phyloP scores from a whole-genome alignment of 441 rosid genomes.

The Populus trichocarpa region DNA sequence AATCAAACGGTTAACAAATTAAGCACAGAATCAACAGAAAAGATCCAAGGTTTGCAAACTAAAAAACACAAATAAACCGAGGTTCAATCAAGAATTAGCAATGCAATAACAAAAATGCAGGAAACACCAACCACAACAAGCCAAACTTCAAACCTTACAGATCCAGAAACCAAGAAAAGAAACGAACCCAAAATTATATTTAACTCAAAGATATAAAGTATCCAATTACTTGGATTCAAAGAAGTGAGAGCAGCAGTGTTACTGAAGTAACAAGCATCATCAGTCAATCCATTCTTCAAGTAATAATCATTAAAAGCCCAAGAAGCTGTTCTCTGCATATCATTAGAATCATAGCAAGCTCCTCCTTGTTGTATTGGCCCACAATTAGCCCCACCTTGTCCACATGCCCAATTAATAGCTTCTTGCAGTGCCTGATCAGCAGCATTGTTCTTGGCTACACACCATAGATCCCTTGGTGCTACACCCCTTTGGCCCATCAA shows the following conservation, averaged over 20 bases:
- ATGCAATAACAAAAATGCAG: background rate
- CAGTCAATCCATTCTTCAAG: slow-evolving; percentile 65
- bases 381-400: slow-evolving; percentile 77
- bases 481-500: slow-evolving; percentile 27
- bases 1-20: background rate
- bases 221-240: slow-evolving; percentile 62
- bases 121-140: background rate
- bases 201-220: background rate
- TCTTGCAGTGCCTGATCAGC: slow-evolving; percentile 72
- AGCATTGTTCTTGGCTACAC: slow-evolving; percentile 98
- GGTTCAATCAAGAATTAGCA: background rate
- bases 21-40: background rate
- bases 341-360: slow-evolving; percentile 60
- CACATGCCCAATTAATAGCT: slow-evolving; percentile 92
- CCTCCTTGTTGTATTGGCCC: slow-evolving; percentile 71
- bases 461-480: slow-evolving; percentile 66
- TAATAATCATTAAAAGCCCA: slow-evolving; percentile 85
- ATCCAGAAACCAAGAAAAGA: slow-evolving; percentile 4
- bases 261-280: slow-evolving; percentile 73
- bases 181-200: background rate
- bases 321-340: slow-evolving; percentile 67
- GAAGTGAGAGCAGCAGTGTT: slow-evolving; percentile 84
- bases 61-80: background rate
- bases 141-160: background rate
- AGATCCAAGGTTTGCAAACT: background rate